phyloP scores from a whole-genome alignment of 140 eudicot genomes.

The Senecio squalidus region DNA sequence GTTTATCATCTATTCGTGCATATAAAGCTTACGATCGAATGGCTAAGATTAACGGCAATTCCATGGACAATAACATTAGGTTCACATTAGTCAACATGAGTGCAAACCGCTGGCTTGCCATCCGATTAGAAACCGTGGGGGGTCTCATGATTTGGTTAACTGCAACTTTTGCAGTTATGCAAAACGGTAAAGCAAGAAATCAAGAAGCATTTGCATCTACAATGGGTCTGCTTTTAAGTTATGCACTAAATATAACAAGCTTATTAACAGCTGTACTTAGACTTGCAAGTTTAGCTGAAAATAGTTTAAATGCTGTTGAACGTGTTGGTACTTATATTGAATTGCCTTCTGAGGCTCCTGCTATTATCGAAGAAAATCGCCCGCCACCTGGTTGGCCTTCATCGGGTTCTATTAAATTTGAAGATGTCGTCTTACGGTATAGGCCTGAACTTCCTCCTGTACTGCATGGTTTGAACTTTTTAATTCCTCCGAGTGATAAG shows the following conservation, averaged over 20 bases:
- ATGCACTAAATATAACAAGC: constrained; percentile 71
- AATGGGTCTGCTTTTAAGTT: constrained; percentile 93
- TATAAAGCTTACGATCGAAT: constrained; percentile 87
- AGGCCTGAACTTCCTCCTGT: constrained; percentile 96
- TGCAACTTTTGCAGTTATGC: constrained; percentile 95
- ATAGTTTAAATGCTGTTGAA: constrained; percentile 90
- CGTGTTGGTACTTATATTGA: constrained; percentile 94
- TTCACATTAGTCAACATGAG: constrained; percentile 83
- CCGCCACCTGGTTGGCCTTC: constrained; percentile 99
- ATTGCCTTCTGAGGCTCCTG: constrained; percentile 85
- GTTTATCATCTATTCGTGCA: constrained; percentile 87
- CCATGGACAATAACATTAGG: constrained; percentile 95
- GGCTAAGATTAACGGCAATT: constrained; percentile 80
- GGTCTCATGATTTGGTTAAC: constrained; percentile 98
- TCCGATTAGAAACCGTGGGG: constrained; percentile 78
- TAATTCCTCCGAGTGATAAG: constrained; percentile 64
- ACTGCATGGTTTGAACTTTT: constrained; percentile 66
- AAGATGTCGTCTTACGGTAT: constrained; percentile 76
- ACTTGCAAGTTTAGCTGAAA: constrained; percentile 89
- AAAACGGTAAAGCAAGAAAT: constrained; percentile 71
- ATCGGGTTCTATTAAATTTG: constrained; percentile 64
- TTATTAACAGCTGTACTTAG: constrained; percentile 65
- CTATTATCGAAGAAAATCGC: constrained; percentile 55
- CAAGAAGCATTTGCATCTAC: constrained; percentile 96
- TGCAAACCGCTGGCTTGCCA: constrained; percentile 93